Evolutionary conservation across 1,284 basidiomycete species (phyloP).

Genomic region (Microbotryum violaceum): DNA sequence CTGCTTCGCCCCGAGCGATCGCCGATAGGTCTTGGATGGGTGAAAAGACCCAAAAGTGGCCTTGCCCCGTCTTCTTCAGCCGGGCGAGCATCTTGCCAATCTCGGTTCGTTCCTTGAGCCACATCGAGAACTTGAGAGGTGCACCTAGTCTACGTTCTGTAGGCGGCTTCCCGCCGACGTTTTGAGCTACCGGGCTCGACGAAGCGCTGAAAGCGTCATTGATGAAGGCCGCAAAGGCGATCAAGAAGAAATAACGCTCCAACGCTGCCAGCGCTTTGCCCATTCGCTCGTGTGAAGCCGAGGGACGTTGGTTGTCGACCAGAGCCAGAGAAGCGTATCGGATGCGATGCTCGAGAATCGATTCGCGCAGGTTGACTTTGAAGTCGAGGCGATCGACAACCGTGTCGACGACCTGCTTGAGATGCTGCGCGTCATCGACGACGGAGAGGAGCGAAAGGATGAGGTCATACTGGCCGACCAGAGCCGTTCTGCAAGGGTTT

Average conservation of each 20-base stretch:
- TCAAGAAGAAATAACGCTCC: slow-evolving; percentile 75
- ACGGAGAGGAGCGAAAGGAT: slow-evolving; percentile 83
- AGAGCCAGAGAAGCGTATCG: slow-evolving; percentile 73
- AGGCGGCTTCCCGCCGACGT: neutral
- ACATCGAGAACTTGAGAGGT: slow-evolving; percentile 13
- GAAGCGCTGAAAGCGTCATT: slow-evolving; percentile 54
- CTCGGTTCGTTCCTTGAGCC: slow-evolving; percentile 63
- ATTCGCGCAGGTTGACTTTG: slow-evolving; percentile 71
- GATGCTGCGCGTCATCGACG: slow-evolving; percentile 69
- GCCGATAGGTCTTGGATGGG: slow-evolving; percentile 78
- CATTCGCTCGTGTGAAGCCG: too few relatives aligned
- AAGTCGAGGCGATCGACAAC: slow-evolving; percentile 77
- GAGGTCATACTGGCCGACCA: slow-evolving; percentile 71
- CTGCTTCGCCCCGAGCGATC: slow-evolving; percentile 40
- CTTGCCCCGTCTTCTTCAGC: slow-evolving; percentile 66
- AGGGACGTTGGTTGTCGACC: slow-evolving; percentile 50
- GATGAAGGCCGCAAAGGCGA: slow-evolving; percentile 88
- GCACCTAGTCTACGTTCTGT: neutral
- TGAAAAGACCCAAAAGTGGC: slow-evolving; percentile 69
- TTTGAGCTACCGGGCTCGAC: neutral
- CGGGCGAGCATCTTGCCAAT: slow-evolving; percentile 81
- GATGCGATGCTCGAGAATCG: slow-evolving; percentile 71
- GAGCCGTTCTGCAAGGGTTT: slow-evolving; percentile 22
- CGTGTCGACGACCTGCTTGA: slow-evolving; percentile 77
- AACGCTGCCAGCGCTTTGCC: slow-evolving; percentile 45